phyloP scores from a whole-genome alignment of 1,284 basidiomycete genomes.

The Boletus coffeatus region DNA sequence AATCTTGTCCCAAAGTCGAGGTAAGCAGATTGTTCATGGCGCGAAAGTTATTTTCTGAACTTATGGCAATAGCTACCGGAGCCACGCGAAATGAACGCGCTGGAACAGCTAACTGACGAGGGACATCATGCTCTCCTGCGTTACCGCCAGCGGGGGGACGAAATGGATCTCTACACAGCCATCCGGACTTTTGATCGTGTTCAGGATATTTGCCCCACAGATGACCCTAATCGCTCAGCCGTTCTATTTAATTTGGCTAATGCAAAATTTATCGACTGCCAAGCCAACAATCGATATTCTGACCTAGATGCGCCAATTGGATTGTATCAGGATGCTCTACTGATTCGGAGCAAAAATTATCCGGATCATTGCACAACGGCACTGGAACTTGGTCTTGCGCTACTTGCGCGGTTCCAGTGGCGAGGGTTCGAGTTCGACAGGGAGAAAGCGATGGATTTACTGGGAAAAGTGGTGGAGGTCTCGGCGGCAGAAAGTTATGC shows the following conservation, averaged over 20 bases:
- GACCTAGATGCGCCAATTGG: neutral
- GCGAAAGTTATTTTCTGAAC: neutral
- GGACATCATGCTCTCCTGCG: neutral
- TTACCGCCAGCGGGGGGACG: neutral
- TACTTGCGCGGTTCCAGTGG: neutral
- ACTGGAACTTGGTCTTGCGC: neutral
- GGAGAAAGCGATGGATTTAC: neutral
- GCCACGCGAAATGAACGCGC: neutral
- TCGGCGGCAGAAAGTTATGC: neutral
- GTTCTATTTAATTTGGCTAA: neutral
- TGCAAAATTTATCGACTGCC: neutral
- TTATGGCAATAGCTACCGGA: neutral
- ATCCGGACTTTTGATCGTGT: neutral
- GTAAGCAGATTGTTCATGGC: neutral
- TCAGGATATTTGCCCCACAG: neutral
- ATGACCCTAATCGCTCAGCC: neutral
- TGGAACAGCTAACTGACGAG: neutral
- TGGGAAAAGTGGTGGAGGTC: neutral
- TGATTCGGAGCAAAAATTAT: neutral
- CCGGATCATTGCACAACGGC: neutral
- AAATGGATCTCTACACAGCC: neutral
- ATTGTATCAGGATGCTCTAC: neutral
- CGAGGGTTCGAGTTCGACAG: neutral
- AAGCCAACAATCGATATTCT: neutral
- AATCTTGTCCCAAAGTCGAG: neutral